Conservation (phyloP, 805 yeast species). For the Myxozyma kluyveri region DNA sequence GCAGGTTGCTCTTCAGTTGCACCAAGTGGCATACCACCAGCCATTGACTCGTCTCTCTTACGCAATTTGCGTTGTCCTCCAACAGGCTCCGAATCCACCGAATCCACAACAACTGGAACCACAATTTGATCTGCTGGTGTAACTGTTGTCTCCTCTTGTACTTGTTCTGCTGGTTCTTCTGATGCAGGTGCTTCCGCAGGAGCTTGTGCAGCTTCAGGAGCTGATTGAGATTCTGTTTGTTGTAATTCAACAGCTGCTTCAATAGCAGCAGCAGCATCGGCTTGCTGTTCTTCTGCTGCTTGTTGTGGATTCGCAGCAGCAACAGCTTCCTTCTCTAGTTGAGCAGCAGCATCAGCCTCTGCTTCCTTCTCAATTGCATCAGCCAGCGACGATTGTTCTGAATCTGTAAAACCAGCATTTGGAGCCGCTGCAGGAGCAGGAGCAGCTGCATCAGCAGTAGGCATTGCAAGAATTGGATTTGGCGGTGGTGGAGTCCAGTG, state of each 20-base stretch:
- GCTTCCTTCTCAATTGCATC: neutral
- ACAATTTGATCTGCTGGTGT: neutral
- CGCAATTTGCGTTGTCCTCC: neutral
- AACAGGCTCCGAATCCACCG: neutral
- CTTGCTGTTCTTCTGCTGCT: too few species aligned
- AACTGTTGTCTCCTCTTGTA: neutral
- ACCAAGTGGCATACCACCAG: neutral
- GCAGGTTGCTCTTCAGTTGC: neutral
- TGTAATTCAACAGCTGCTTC: neutral
- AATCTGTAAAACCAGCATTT: neutral
- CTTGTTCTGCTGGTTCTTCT: neutral
- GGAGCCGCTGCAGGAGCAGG: neutral
- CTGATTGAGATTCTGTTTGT: neutral
- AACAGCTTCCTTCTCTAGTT: neutral
- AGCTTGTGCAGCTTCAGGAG: neutral
- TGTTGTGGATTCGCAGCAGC: too few species aligned
- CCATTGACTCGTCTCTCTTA: neutral
- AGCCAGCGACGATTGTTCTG: neutral
- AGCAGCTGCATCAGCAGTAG: neutral
- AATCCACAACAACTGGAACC: neutral
- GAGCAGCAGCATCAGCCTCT: neutral
- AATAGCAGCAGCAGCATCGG: neutral
- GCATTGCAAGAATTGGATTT: too few species aligned
- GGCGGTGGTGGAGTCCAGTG: conserved; percentile 12
- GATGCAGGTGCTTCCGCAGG: neutral